Evolutionary conservation across 129 eudicot species (phyloP), one percentile per base, ranked within the genome.

Genomic region (Chrysanthemum makinoi): DNA sequence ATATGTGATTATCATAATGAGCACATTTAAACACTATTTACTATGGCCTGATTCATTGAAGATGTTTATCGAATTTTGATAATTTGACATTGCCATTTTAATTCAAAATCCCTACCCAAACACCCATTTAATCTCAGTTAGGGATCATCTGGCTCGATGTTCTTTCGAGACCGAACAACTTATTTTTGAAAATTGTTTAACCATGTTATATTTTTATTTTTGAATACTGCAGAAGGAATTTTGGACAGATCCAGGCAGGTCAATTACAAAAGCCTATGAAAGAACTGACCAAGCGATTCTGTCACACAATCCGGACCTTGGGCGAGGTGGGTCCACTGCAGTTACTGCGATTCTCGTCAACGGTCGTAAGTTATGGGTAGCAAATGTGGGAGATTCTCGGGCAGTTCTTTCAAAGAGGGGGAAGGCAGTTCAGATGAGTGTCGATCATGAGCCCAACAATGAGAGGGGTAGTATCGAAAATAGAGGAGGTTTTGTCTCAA

Each of bases 321-420:
- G 96, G 47, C 76, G 95, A 77, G 96, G 96, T 58, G 96, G 96
- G 67, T 90, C 96, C 73, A 90, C 96, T 16, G 96, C 96, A 44
- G 96, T 89, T 26, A 89, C 96, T 0, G 96, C 94, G 2, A 89
- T 89, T 77, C 83, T 87, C 62, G 78, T 89, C 44, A 73, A 89
- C 39, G 86, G 82, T 46, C 83, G 72, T 12, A 70, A 65, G 6
- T 57, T 89, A 33, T 89, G 96, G 96, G 94, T 89, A 9, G 96
- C 94, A 69, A 89, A 89, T 75, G 96, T 89, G 43, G 96, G 98
- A 48, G 98, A 92, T 69, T 92, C 98, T 33, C 91, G 98, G n/a
- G 98, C 89, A 13, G 86, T 89, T 66, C 90, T 92, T 43, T 92
- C 96, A 19, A 85, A 71, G 51, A 85, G 80, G 72, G 88, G 88